Evolutionary conservation across 495 filamentous ascomycete species (phyloP).

Genomic region (Penicillium angulare): DNA sequence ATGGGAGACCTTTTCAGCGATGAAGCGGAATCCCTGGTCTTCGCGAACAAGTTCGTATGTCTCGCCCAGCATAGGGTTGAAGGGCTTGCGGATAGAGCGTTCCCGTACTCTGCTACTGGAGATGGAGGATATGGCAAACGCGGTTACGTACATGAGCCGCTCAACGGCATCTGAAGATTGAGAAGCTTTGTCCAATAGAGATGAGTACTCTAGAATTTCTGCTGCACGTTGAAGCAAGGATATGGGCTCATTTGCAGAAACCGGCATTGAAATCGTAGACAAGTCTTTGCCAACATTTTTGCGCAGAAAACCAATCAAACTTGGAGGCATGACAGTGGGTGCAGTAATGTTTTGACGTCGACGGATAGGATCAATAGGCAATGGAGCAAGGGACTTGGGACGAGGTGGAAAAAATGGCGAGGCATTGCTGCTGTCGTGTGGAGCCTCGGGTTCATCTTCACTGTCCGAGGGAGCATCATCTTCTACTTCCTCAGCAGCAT

Average conservation of each 20-base stretch:
- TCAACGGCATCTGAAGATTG: conserved; percentile 59
- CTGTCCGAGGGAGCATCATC: conserved; percentile 48
- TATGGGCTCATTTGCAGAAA: conserved; percentile 90
- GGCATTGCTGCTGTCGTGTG: conserved; percentile 37
- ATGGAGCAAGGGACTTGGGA: conserved; percentile 71
- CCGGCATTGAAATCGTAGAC: conserved; percentile 94
- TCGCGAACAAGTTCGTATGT: conserved; percentile 91
- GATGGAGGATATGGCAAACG: conserved; percentile 84
- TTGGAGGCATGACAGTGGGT: conserved; percentile 76
- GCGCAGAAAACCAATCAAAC: conserved; percentile 87
- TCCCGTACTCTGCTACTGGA: conserved; percentile 79
- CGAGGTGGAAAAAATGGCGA: conserved; percentile 66
- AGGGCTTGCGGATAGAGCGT: conserved; percentile 92
- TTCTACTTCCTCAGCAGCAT: conserved; percentile 30
- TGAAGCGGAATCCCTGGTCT: conserved; percentile 82
- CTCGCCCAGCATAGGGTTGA: conserved; percentile 96
- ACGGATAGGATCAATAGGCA: conserved; percentile 65
- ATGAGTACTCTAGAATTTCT: conserved; percentile 85
- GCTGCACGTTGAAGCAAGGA: conserved; percentile 84
- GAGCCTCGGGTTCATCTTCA: conserved; percentile 53
- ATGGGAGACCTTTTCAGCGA: conserved; percentile 92
- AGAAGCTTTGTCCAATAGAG: conserved; percentile 73
- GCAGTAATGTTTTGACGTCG: conserved; percentile 70
- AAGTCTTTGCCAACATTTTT: conserved; percentile 98
- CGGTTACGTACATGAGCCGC: conserved; percentile 78